Evolutionary conservation across 208 protist species (phyloP).

Genomic region (Plasmodiophora brassicae): DNA sequence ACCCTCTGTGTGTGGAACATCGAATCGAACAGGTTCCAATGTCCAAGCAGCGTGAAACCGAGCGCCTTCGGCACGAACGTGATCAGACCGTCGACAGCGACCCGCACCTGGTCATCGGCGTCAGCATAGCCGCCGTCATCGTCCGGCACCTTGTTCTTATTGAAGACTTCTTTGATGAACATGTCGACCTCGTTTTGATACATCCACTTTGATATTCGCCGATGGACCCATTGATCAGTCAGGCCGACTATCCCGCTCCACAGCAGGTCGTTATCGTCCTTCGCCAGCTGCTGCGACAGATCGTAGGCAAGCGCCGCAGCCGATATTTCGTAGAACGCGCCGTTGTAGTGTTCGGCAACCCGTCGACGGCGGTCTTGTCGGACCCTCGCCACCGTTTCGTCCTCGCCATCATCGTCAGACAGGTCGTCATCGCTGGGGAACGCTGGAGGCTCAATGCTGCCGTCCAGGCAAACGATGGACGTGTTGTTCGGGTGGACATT

Average conservation of each 20-base stretch:
- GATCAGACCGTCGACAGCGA: neutral
- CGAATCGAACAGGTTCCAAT: constrained; percentile 38
- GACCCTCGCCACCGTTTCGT: neutral
- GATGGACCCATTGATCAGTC: constrained; percentile 23
- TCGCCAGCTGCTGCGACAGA: neutral
- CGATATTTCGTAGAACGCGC: neutral
- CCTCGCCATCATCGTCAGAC: neutral
- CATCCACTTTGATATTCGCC: constrained; percentile 2
- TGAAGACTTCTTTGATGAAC: neutral
- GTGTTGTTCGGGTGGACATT: neutral
- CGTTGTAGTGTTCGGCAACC: constrained; percentile 16
- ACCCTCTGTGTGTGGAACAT: constrained; percentile 18
- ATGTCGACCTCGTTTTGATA: neutral
- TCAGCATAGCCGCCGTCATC: neutral
- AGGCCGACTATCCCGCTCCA: constrained; percentile 36
- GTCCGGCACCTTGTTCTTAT: neutral
- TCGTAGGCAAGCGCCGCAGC: neutral
- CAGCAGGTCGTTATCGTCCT: constrained; percentile 30
- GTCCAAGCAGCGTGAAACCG: neutral
- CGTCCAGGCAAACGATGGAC: neutral
- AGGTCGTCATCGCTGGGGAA: neutral
- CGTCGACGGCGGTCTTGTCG: neutral
- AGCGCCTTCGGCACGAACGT: neutral
- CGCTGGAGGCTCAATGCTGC: neutral
- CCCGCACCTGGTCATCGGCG: neutral